A percentile compares a stretch with the other conserved stretches of the same genome.
Evolutionary conservation across 2,329 filamentous ascomycete species (phyloP).

Genomic region (Sporothrix luriei): DNA sequence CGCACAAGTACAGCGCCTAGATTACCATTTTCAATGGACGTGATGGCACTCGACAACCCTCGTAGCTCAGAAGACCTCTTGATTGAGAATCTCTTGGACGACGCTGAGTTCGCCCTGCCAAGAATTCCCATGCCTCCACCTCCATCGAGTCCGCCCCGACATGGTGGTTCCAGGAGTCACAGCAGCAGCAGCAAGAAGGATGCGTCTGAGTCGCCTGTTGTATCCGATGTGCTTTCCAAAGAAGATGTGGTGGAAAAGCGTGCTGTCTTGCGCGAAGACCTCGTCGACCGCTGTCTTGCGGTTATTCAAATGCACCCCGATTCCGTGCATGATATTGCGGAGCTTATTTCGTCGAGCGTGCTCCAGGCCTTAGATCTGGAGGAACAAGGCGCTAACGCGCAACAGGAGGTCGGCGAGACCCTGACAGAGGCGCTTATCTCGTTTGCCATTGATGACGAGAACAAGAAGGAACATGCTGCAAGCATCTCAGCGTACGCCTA

Average conservation of each 20-base stretch:
- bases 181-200: background rate
- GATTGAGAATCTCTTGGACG: conserved; percentile 18
- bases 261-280: conserved; percentile 67
- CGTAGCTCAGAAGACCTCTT: conserved; percentile 37
- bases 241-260: conserved; percentile 81
- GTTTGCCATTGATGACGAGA: conserved; percentile 61
- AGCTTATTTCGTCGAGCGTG: conserved; percentile 77
- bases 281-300: conserved; percentile 89
- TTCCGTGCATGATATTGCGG: conserved; percentile 86
- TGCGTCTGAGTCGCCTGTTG: conserved; percentile 36
- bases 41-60: conserved; percentile 43
- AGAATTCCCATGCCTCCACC: conserved; percentile 10
- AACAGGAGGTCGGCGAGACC: conserved; percentile 77
- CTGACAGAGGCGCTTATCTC: conserved; percentile 82
- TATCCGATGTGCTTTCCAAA: conserved; percentile 50
- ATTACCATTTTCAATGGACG: conserved; percentile 35
- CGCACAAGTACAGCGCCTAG: conserved; percentile 28
- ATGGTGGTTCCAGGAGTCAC: background rate
- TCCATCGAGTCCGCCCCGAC: background rate
- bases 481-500: conserved; percentile 87
- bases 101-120: background rate
- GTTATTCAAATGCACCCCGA: conserved; percentile 85
- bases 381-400: conserved; percentile 48
- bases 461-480: conserved; percentile 63
- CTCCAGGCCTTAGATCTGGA: conserved; percentile 53